Evolutionary conservation across 73 alveolate genomes (phyloP), one percentile per base, ranked within the genome.

Genomic region (Stentor coeruleus): DNA sequence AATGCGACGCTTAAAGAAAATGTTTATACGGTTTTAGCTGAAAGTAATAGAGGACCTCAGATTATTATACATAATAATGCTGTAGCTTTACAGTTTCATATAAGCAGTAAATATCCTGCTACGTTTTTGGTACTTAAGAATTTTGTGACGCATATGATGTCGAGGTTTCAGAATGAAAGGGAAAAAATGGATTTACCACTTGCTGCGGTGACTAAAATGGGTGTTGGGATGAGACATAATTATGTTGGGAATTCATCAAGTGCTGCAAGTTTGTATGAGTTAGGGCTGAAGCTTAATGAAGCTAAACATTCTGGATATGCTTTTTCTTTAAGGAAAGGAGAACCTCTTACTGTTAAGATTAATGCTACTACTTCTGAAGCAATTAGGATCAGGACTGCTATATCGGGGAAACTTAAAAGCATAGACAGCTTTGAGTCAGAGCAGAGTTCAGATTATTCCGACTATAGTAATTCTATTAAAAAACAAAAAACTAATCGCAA

Each of bases 31-130:
- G 84, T 86, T 1, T 76, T 95, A 15, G 97, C 97, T 59, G 96
- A 93, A 73, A 81, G 94, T 37, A 84, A 79, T 3, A 89, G 89
- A 85, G 98, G 98, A 3, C 97, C 99, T 1, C 84, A 88, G 36
- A 86, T 95, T 30, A 91, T 95, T 31, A 93, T 89, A 35, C 98
- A 93, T 81, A 85, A 79, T 15, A 93, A 95, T 88, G 85, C 95
- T 3, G 82, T 95, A 4, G 98, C 95, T 26, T 89, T 86, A 20
- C 91, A 91, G 82, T 95, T 95, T 85, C 96, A 93, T 82, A 59
- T 90, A 0, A 91, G 89, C 36, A 85, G 42, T 82, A 91, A 91
- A 75, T 89, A 87, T 75, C 77, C 59, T 49, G 95, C 93, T 72
- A 84, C 98, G n/a, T 83, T 89, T 2, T 66, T 81, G 38, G 49